Evolutionary conservation across 2,329 filamentous ascomycete species (phyloP).

Genomic region (Pleurostoma richardsiae): DNA sequence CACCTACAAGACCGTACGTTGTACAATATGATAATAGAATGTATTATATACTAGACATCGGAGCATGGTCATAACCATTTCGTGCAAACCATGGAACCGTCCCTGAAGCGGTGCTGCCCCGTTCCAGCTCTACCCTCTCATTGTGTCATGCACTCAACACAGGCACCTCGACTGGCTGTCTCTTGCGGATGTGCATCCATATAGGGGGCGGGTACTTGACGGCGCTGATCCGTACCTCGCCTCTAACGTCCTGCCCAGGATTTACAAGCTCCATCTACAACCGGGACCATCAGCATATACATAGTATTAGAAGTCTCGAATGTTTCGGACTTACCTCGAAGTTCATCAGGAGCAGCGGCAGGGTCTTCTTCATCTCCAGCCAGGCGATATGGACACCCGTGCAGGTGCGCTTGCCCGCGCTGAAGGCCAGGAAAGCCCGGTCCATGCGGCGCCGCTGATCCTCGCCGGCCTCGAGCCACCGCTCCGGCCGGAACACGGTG

Average conservation of each 20-base stretch:
- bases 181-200: constrained; percentile 5
- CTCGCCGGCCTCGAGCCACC: constrained; percentile 10
- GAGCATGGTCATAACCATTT: no score
- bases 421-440: constrained; percentile 9
- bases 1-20: no score
- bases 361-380: constrained; percentile 9
- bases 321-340: constrained; percentile 6
- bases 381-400: constrained; percentile 7
- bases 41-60: no score
- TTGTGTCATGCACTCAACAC: no score
- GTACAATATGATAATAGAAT: no score
- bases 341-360: constrained; percentile 4
- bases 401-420: constrained; percentile 6
- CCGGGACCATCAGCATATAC: not conserved
- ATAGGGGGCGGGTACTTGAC: constrained; percentile 7
- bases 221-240: constrained; percentile 4
- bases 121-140: no score
- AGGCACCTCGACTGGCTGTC: not conserved
- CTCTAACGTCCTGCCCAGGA: constrained; percentile 3
- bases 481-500: constrained; percentile 8
- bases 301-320: not conserved
- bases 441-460: constrained; percentile 8
- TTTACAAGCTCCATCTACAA: constrained; percentile 4
- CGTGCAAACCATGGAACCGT: no score
- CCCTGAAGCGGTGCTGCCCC: no score